These are phyloP conservation scores for Hyaloperonospora brassicae DNA, from an alignment of 352 stramenopile species.

Conservation along the genomic window DNA sequence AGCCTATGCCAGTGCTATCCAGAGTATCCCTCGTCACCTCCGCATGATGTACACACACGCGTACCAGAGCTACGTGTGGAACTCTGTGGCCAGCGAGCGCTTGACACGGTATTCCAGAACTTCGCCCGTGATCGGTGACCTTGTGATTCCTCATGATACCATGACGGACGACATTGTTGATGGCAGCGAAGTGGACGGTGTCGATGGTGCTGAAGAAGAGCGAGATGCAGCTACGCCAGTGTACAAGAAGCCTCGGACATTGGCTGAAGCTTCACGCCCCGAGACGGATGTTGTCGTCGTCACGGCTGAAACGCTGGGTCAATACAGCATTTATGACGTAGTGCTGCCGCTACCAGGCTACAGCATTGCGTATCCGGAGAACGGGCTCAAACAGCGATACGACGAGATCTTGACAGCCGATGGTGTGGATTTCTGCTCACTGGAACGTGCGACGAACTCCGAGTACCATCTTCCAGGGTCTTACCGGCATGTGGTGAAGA, in stretches of 20 bases:
- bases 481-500: slow-evolving; percentile 90
- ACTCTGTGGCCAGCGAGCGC: slow-evolving; percentile 86
- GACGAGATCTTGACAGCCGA: slow-evolving; percentile 53
- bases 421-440: slow-evolving; percentile 56
- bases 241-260: slow-evolving; percentile 20
- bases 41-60: slow-evolving; percentile 89
- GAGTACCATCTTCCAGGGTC: slow-evolving; percentile 90
- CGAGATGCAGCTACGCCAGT: slow-evolving; percentile 9
- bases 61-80: slow-evolving; percentile 96
- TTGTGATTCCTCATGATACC: slow-evolving; percentile 68
- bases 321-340: slow-evolving; percentile 91
- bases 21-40: slow-evolving; percentile 72
- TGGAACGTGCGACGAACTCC: slow-evolving; percentile 65
- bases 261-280: slow-evolving; percentile 34
- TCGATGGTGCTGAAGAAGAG: slow-evolving; percentile 17
- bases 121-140: slow-evolving; percentile 82
- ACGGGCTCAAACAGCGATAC: slow-evolving; percentile 64
- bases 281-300: slow-evolving; percentile 37
- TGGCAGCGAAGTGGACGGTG: slow-evolving; percentile 19
- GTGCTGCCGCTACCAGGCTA: slow-evolving; percentile 94
- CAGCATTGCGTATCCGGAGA: slow-evolving; percentile 83
- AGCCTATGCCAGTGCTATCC: slow-evolving; percentile 53
- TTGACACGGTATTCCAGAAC: slow-evolving; percentile 67
- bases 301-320: slow-evolving; percentile 82
- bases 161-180: slow-evolving; percentile 31